phyloP scores from a whole-genome alignment of 805 yeast genomes.

The Metschnikowia hibisci region DNA sequence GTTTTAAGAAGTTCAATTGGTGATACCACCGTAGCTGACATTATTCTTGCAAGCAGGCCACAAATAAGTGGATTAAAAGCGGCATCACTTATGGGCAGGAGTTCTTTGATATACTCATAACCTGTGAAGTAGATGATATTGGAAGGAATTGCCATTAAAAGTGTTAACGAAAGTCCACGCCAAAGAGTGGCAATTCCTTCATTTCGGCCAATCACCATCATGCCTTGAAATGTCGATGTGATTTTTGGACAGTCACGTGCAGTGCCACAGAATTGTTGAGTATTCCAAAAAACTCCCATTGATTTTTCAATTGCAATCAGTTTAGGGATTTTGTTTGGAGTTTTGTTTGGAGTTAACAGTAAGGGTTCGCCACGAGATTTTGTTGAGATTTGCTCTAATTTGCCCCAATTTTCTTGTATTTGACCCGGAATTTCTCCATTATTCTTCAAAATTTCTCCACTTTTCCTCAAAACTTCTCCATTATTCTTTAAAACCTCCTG shows the following conservation, averaged over 20 bases:
- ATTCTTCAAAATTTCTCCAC: no score
- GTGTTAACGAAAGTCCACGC: conserved; percentile 81
- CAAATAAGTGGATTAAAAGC: conserved; percentile 78
- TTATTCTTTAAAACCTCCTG: neutral
- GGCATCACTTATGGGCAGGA: conserved; percentile 41
- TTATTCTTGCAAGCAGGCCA: conserved; percentile 76
- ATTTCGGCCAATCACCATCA: conserved; percentile 55
- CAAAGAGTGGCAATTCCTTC: conserved; percentile 82
- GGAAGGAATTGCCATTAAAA: conserved; percentile 87
- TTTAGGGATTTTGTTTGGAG: neutral
- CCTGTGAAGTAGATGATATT: conserved; percentile 93
- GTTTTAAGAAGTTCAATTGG: conserved; percentile 89
- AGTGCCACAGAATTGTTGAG: conserved; percentile 34
- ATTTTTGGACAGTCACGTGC: conserved; percentile 44
- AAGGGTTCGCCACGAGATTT: no score
- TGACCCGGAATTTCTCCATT: conserved; percentile 8
- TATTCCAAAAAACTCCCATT: conserved; percentile 34
- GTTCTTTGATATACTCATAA: conserved; percentile 79
- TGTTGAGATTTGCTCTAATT: no score
- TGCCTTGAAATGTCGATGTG: conserved; percentile 72
- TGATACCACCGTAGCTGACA: conserved; percentile 81
- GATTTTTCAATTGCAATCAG: conserved; percentile 6
- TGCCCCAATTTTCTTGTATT: conserved; percentile 14
- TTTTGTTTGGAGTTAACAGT: no score
- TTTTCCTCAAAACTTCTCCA: no score